Base-by-base conservation (phyloP, 495 filamentous ascomycete species). In the Pseudevernia furfuracea region DNA sequence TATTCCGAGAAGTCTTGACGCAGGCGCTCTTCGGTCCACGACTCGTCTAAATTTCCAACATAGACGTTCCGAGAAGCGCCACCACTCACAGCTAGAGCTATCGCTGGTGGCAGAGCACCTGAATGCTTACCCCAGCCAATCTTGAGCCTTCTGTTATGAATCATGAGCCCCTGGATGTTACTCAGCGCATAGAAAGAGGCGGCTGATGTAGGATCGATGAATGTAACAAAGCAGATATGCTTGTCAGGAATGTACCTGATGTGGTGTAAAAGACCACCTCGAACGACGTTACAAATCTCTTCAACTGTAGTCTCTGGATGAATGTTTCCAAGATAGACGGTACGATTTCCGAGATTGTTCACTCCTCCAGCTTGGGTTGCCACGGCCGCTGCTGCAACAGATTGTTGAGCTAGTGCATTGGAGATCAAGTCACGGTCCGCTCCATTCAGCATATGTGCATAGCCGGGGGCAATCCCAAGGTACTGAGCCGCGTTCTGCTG, bases 61-160 rank as follows among this genome's bases (percentile, higher is more conserved):
- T 98, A 98, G 15, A 98, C 94, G 73, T 98, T 98, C 36, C 94
- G 84, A 17, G 92, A 96, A 41, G 94, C 94, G 72, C 94, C 81
- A 60, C 93, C 95, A 67, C 90, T 96, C 64, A 98, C 94, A 14
- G 94, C 94, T 60, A 98, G 79, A 19, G 94, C 95, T 74, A 98
- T 97, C 1, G 94, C 94, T 6, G 94, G 93, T 48, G 94, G 94
- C 21, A 98, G 86, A 68, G 95, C 94, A 61, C 94, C 94, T 12
- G 94, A 98, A 75, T 98, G 94, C 80, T 98, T 98, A 66, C 94
- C 94, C 94, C 94, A 98, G 64, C 94, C 94, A 74, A 98, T 96
- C 84, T 98, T 98, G 67, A 98, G 78, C 37, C 94, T 86, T 66
- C 94, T 87, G 73, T 98, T 98, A 80, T 98, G 94, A 70, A 98